Base-by-base conservation (phyloP, 140 eudicot species). In the Stevia rebaudiana region DNA sequence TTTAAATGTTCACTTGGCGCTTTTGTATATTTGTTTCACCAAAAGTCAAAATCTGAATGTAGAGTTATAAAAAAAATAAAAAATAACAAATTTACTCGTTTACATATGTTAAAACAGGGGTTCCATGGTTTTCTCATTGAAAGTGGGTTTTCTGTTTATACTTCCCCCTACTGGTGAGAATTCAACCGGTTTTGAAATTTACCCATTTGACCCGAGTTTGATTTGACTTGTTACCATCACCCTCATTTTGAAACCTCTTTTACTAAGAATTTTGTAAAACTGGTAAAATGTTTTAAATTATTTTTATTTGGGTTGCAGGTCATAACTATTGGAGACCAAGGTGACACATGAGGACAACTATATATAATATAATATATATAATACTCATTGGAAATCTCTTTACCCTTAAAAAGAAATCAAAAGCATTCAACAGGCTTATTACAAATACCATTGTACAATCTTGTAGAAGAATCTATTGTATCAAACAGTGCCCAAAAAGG, bases 261-360 rank as follows among this genome's bases (percentile, higher is more conserved):
- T 10, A 21, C 0, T 11, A 49, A 21, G 15, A 49, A 49, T 19
- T 5, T 49, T 1, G 31, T 19, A n/a, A 13, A 49, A 37, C 25
- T 71, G 36, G 8, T 50, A 23, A 17, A 69, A 7, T 43, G 11
- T 24, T 25, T 33, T 7, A 69, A 30, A 33, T 10, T 7, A 5
- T 30, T 5, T 24, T 33, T 18, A 37, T 21, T 22, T 33, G n/a
- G 47, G 55, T 68, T 86, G 71, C 83, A 90, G 97, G 83, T 69
- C 94, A 90, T 24, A 80, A 79, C 73, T 90, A 19, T 58, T 90
- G 97, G 97, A 75, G 84, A 46, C 95, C 97, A 70, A 74, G 97
- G 80, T 90, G 88, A 89, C 80, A 39, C 35, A 76, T 31, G 52
- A 61, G 55, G 44, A 62, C 19, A 12, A 25, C 17, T 11, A 36